Evolutionary conservation across 2,329 filamentous ascomycete genomes (phyloP).

Genomic region (Sporothrix luriei): DNA sequence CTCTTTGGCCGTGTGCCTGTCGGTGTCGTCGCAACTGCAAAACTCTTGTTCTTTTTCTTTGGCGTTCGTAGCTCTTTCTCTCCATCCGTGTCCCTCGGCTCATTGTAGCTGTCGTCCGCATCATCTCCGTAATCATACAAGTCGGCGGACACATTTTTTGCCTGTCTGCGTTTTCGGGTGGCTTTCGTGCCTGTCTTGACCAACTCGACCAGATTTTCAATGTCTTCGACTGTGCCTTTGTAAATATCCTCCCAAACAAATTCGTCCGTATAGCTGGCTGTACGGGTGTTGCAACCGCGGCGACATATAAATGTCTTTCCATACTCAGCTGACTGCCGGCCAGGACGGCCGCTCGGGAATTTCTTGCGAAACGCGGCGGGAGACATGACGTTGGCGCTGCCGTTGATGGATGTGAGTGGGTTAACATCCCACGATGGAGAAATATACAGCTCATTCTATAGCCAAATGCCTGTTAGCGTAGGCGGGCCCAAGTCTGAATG

Average conservation of each 20-base stretch:
- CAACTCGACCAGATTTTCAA: constrained; percentile 66
- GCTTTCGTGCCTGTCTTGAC: constrained; percentile 74
- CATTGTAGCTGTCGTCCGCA: constrained; percentile 9
- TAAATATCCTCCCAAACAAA: constrained; percentile 91
- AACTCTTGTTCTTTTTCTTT: constrained; percentile 41
- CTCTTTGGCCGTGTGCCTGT: constrained; percentile 49
- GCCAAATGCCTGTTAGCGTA: neutral
- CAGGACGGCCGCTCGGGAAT: constrained; percentile 75
- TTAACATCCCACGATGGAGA: constrained; percentile 86
- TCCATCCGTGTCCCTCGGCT: constrained; percentile 39
- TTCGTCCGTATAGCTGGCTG: constrained; percentile 87
- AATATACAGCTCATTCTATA: constrained; percentile 88
- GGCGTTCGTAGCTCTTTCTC: constrained; percentile 43
- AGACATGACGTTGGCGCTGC: constrained; percentile 81
- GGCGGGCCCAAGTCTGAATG: neutral
- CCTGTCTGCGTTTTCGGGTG: constrained; percentile 55
- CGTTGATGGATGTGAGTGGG: constrained; percentile 84
- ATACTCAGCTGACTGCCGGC: constrained; percentile 70
- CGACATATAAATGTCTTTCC: constrained; percentile 90
- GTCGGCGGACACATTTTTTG: constrained; percentile 41
- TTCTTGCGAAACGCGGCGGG: constrained; percentile 64
- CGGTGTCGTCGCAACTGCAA: constrained; percentile 55
- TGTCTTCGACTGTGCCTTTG: constrained; percentile 62
- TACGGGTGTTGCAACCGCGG: constrained; percentile 83
- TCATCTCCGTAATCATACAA: constrained; percentile 39